These are phyloP conservation scores for Arthrobotrys musiformis DNA, from an alignment of 2,329 filamentous ascomycete genomes.

Conservation along the genomic window DNA sequence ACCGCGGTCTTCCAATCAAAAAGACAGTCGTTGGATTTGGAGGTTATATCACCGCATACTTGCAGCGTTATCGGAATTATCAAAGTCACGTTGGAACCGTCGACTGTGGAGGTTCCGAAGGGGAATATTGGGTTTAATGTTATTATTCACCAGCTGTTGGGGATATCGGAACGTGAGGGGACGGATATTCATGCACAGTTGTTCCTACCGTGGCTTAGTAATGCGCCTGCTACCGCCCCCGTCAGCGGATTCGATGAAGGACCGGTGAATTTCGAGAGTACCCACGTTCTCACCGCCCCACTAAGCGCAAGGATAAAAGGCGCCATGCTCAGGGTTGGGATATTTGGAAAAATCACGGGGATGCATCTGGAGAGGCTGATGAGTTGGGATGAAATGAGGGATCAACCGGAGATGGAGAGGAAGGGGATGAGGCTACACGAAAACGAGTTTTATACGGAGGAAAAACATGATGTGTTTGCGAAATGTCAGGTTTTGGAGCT, in stretches of 20 bases:
- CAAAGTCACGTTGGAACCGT: constrained; percentile 89
- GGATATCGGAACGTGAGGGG: constrained; percentile 94
- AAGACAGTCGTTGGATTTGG: constrained; percentile 91
- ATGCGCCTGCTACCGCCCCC: constrained; percentile 94
- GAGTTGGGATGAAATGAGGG: constrained; percentile 98
- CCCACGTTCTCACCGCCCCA: constrained; percentile 96
- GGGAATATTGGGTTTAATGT: constrained; percentile 98
- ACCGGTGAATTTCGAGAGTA: constrained; percentile 92
- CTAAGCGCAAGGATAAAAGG: constrained; percentile 76
- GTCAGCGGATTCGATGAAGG: constrained; percentile 93
- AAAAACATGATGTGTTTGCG: constrained; percentile 91
- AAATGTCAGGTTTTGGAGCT: constrained; percentile 90
- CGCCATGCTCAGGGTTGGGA: constrained; percentile 82
- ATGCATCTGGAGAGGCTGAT: constrained; percentile 98
- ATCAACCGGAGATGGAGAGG: constrained; percentile 71
- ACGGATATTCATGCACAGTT: constrained; percentile 95
- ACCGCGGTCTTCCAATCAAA: constrained; percentile 92
- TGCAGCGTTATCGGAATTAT: constrained; percentile 90
- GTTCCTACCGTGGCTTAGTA: constrained; percentile 91
- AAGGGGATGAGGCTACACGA: constrained; percentile 80
- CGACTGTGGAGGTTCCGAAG: constrained; percentile 87
- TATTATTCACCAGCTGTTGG: constrained; percentile 94
- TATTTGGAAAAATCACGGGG: constrained; percentile 87
- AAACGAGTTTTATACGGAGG: constrained; percentile 90
- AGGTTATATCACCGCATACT: constrained; percentile 92